Base-by-base conservation (phyloP, 1,139 yeast genomes). In the Blastobotrys aristatus region DNA sequence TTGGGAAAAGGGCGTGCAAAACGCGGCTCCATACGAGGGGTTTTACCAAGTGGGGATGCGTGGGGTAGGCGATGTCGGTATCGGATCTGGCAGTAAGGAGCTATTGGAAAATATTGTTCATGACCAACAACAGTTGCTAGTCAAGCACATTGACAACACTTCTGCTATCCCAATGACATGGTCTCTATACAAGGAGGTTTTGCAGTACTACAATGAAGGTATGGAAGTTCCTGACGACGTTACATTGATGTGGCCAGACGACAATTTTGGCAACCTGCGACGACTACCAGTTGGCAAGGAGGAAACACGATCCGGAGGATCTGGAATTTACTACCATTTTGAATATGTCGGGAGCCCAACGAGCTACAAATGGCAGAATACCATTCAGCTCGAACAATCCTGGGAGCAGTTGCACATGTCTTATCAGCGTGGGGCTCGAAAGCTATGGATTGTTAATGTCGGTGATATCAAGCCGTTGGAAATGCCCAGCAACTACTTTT, bases 281-380 rank as follows among this genome's bases (percentile, higher is more conserved):
- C 40, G 57, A 32, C 47, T 54, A 22, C 57, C 57, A 10, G 29
- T 52, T n/a, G 44, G 40, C 7, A 36, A 31, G 22, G 57, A 54
- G 30, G 44, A 38, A 7, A 26, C 40, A 2, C 40, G 57, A 20
- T 4, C 29, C 4, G 57, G 56, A n/a, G 57, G 57, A 13, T 54
- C 57, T 3, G 57, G 57, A 1, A 43, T 54, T 7, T 54, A 54
- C 40, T 54, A 53, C 42, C 57, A 54, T 40, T 54, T 50, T 37
- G 57, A 54, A 29, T 54, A 54, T 30, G 56, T 53, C 20, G 57
- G 57, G 6, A 51, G 44, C 29, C 57, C 57, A n/a, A 46, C 56
- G 22, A 47, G 49, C 39, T 54, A 54, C 45, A 54, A 54, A 37
- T 54, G 57, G 57, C 20, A 50, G 6, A 54, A 54, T 30, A 50